Base-by-base conservation (phyloP, 345 rosid species). In the Brassica cretica region DNA sequence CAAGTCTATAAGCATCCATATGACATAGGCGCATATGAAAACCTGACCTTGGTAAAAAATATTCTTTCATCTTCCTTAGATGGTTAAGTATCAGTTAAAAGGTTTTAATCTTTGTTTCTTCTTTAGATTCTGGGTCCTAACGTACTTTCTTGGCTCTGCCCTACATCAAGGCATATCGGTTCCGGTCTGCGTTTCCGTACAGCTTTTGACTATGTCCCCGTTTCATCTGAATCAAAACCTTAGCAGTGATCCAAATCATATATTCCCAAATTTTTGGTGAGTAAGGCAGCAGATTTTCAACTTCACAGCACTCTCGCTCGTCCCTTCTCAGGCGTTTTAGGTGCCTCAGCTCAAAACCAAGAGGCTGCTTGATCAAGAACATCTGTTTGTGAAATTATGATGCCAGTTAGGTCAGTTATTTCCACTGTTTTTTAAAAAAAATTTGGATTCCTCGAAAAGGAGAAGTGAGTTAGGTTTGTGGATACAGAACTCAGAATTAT, bases 1-100 rank as follows among this genome's bases (percentile, higher is more conserved):
- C 76, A 85, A 65, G 82, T 89, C 66, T 91, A 91, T 75, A 89
- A 85, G 85, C 95, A 93, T 87, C 98, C 97, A 78, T 93, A 93
- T 78, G 89, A 91, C 84, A 81, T 91, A 5, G 90, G 95, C 72
- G 76, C 84, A 70, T 90, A 64, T 68, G 97, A 86, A 53, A 93
- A 93, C 86, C 83, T 93, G 51, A 88, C 87, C 66, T 79, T 75
- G 68, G 98, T 93, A 83, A 8, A 86, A 74, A 56, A 21, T 66
- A 39, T 12, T 49, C 14, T 62, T 35, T 10, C 59, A 59, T 59
- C 18, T 49, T 41, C 30, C 30, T 24, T 55, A 63, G 53, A 63
- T 30, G 59, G 63, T 72, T 21, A 46, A 32, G 12, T 59, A 61
- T 16, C 44, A 51, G 14, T 10, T 14, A 77, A 51, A 67, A 1